phyloP scores from a whole-genome alignment of 345 rosid species.

The Aquilaria malaccensis region DNA sequence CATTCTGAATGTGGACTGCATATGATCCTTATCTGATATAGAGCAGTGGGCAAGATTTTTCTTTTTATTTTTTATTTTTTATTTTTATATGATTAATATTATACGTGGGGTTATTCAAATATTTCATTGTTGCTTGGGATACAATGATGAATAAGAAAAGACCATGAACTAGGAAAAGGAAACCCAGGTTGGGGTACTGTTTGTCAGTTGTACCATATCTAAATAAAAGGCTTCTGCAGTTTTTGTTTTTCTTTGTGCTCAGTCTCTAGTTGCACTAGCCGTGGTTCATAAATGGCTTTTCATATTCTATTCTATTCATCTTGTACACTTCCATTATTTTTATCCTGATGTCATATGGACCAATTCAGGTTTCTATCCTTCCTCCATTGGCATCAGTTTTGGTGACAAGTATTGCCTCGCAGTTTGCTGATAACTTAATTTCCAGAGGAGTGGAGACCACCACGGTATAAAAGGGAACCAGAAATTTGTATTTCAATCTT shows the following conservation, averaged over 20 bases:
- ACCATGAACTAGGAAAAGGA: not conserved
- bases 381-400: slow-evolving; percentile 89
- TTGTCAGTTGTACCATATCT: not conserved
- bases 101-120: no score
- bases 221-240: not conserved
- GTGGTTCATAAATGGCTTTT: no score
- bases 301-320: no score
- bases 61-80: no score
- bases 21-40: no score
- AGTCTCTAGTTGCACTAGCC: no score
- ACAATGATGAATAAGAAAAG: no score
- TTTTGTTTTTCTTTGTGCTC: not conserved
- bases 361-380: slow-evolving; percentile 83
- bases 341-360: not conserved
- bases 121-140: no score
- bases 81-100: no score
- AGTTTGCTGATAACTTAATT: slow-evolving; percentile 77
- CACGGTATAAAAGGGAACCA: slow-evolving; percentile 35
- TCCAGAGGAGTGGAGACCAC: slow-evolving; percentile 78
- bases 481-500: not conserved
- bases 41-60: no score
- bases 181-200: not conserved
- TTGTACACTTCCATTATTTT: not conserved
- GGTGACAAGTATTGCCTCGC: slow-evolving; percentile 73
- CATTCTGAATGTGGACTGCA: no score